Conservation (phyloP, 352 stramenopile genomes). For the Pythium scleroteichum region DNA sequence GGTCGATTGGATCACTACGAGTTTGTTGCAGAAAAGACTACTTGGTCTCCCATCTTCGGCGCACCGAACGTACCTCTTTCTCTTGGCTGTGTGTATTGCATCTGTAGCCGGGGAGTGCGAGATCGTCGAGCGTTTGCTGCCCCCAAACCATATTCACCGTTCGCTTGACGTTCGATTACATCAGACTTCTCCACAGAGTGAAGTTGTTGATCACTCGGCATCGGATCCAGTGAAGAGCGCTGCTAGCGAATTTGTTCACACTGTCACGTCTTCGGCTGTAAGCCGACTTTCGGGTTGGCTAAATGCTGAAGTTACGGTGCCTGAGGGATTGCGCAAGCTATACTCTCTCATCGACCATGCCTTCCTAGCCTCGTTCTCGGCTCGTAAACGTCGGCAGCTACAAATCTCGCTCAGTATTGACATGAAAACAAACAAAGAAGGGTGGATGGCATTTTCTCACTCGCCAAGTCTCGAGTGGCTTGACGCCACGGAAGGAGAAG, state of each 20-base stretch:
- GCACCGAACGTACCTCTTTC: conserved; percentile 5
- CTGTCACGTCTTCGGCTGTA: neutral
- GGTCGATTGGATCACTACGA: conserved; percentile 2
- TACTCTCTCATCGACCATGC: neutral
- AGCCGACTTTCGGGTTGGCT: neutral
- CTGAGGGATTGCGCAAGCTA: neutral
- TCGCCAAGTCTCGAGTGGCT: neutral
- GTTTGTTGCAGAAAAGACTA: neutral
- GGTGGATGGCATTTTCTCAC: neutral
- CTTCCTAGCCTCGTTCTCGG: neutral
- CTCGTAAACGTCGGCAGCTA: neutral
- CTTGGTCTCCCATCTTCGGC: neutral
- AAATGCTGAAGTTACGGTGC: neutral
- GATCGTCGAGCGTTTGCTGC: neutral
- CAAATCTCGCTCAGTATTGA: neutral
- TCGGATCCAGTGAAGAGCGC: neutral
- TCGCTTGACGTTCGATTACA: too few species aligned
- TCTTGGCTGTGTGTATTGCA: neutral
- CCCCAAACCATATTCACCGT: neutral
- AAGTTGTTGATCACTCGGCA: too few species aligned
- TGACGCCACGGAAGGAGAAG: neutral
- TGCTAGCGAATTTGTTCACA: neutral
- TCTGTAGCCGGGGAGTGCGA: neutral
- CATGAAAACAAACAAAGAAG: neutral
- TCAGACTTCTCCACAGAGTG: too few species aligned